Percentiles rank a stretch among this genome's conserved stretches.
Conservation (phyloP, 495 filamentous ascomycete genomes). For the Lepraria neglecta region DNA sequence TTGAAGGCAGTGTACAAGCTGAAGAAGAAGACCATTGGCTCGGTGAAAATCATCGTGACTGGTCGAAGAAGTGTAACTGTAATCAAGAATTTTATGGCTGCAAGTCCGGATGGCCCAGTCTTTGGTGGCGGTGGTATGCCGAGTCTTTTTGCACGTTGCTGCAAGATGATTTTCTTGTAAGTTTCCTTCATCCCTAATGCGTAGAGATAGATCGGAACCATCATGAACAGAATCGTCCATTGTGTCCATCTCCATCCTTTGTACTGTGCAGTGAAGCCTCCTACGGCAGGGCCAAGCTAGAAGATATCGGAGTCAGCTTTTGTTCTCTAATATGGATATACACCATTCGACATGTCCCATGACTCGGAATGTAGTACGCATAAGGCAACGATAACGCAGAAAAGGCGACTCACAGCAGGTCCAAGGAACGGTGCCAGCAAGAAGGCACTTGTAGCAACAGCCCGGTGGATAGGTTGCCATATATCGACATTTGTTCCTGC, state of each 20-base stretch:
- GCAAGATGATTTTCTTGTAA: constrained; percentile 56
- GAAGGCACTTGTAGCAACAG: constrained; percentile 42
- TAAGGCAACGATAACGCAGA: no score
- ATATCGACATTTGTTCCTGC: constrained; percentile 51
- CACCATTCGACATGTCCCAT: no score
- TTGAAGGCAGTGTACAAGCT: constrained; percentile 57
- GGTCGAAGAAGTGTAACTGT: constrained; percentile 55
- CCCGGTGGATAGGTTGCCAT: constrained; percentile 41
- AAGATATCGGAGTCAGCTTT: no score
- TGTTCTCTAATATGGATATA: no score
- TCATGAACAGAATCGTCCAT: constrained; percentile 47
- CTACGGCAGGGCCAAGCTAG: constrained; percentile 51
- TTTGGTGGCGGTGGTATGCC: constrained; percentile 36
- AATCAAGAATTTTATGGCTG: constrained; percentile 43
- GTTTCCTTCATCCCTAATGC: constrained; percentile 49
- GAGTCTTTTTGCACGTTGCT: constrained; percentile 42
- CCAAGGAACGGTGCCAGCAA: constrained; percentile 54
- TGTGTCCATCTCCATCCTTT: constrained; percentile 60
- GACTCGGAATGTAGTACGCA: no score
- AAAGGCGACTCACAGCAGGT: constrained; percentile 32
- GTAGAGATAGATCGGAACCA: constrained; percentile 37
- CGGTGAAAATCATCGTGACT: constrained; percentile 55
- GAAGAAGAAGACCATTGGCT: constrained; percentile 58
- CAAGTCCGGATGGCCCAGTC: constrained; percentile 30
- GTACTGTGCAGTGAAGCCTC: constrained; percentile 52